Conservation (phyloP, 331 rosid genomes). For the Acacia pycnantha region DNA sequence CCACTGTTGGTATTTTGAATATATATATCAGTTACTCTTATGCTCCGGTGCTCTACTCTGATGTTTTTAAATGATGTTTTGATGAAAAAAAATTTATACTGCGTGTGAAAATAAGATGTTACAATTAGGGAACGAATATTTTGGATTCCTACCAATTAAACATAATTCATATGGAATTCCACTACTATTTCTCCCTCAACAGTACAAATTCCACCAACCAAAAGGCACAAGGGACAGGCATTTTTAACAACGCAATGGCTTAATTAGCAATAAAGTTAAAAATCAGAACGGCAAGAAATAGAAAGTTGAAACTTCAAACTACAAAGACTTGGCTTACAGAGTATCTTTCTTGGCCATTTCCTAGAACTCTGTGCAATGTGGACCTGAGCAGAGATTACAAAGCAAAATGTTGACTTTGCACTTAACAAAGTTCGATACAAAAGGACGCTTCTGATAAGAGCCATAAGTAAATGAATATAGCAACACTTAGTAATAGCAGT, state of each 20-base stretch:
- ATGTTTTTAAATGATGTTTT: too few relatives aligned
- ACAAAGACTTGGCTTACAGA: constrained; percentile 55
- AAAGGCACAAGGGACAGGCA: background rate
- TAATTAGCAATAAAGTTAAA: background rate
- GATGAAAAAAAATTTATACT: too few relatives aligned
- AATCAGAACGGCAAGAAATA: background rate
- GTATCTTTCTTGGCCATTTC: constrained; percentile 79
- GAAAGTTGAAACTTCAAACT: background rate
- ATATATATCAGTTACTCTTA: too few relatives aligned
- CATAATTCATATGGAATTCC: background rate
- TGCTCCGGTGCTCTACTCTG: too few relatives aligned
- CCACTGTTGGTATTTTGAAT: too few relatives aligned
- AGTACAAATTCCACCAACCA: background rate
- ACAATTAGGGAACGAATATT: background rate
- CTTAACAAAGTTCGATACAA: background rate
- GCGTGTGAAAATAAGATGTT: too few relatives aligned
- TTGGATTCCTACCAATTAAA: background rate
- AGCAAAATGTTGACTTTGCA: constrained; percentile 11
- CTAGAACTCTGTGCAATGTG: constrained; percentile 88
- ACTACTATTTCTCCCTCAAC: background rate
- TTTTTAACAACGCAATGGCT: background rate
- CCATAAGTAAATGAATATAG: background rate
- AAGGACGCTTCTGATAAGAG: constrained; percentile 3
- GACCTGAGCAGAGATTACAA: constrained; percentile 58
- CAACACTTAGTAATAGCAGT: background rate